Conservation (phyloP, 768 basidiomycete genomes). For the Xerocomellus amylosporus region DNA sequence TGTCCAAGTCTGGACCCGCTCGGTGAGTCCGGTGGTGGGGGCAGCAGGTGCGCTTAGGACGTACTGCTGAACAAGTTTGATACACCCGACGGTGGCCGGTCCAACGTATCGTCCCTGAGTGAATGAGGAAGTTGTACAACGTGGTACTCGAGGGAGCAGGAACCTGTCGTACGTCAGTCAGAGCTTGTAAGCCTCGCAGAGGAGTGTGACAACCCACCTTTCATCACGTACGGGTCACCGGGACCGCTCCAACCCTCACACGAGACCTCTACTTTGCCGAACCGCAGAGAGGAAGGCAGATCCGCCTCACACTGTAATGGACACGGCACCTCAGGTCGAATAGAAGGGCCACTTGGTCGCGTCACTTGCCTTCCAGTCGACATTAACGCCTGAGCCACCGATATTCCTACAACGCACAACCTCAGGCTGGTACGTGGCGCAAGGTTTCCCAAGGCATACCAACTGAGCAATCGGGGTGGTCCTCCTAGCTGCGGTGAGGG, state of each 20-base stretch:
- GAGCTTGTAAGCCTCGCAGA: neutral
- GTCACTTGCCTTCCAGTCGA: conserved; percentile 83
- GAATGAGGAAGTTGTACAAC: conserved; percentile 63
- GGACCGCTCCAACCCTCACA: conserved; percentile 89
- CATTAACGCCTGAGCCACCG: conserved; percentile 72
- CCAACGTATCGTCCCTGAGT: conserved; percentile 18
- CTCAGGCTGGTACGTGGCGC: conserved; percentile 74
- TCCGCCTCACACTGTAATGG: conserved; percentile 80
- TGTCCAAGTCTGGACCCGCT: conserved; percentile 41
- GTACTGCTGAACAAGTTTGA: conserved; percentile 23
- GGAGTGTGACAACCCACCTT: conserved; percentile 49
- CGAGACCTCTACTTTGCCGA: conserved; percentile 81
- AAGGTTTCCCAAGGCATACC: conserved; percentile 75
- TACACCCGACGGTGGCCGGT: conserved; percentile 10
- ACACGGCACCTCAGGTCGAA: conserved; percentile 7
- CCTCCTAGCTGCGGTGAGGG: conserved; percentile 63
- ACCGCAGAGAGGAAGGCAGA: conserved; percentile 74
- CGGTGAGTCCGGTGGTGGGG: neutral
- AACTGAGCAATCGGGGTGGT: conserved; percentile 73
- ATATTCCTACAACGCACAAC: conserved; percentile 81
- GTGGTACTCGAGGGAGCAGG: conserved; percentile 83
- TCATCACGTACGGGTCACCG: conserved; percentile 81
- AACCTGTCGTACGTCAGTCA: conserved; percentile 46
- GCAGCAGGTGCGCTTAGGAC: neutral
- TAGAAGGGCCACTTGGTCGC: neutral